A percentile compares a stretch with the other conserved stretches of the same genome.
Evolutionary conservation across 768 basidiomycete species (phyloP).

Genomic region (Pleurotus pulmonarius): DNA sequence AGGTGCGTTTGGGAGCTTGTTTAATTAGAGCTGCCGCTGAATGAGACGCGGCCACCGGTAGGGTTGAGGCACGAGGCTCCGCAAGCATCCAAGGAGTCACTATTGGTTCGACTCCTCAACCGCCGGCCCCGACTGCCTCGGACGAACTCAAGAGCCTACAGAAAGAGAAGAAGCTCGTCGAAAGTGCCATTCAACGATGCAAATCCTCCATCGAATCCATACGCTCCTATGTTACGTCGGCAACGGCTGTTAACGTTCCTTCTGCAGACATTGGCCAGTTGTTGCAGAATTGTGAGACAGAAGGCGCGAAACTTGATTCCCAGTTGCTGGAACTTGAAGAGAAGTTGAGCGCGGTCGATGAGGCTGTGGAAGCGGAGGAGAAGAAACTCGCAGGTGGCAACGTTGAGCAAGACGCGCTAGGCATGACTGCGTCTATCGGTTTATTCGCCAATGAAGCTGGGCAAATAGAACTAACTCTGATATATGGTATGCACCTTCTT

Average conservation of each 20-base stretch:
- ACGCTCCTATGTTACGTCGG: slow-evolving; percentile 12
- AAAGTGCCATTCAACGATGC: slow-evolving; percentile 15
- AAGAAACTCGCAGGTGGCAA: neutral
- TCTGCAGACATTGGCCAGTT: slow-evolving; percentile 12
- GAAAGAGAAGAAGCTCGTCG: neutral
- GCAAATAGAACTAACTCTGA: slow-evolving; percentile 16
- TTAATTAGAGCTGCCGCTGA: too few relatives aligned
- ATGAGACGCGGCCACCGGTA: neutral
- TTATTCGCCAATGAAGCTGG: slow-evolving; percentile 16
- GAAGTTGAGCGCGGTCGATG: slow-evolving; percentile 12
- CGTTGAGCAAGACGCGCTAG: slow-evolving; percentile 12
- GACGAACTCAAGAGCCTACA: neutral
- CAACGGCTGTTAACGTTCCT: slow-evolving; percentile 13
- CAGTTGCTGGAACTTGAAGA: slow-evolving; percentile 12
- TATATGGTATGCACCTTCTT: slow-evolving; percentile 15
- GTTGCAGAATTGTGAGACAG: slow-evolving; percentile 14
- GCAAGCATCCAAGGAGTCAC: slow-evolving; percentile 20
- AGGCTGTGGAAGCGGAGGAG: slow-evolving; percentile 9
- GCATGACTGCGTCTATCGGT: slow-evolving; percentile 14
- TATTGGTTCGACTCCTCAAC: slow-evolving; percentile 9
- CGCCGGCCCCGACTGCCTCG: slow-evolving; percentile 5
- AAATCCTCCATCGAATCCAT: slow-evolving; percentile 13
- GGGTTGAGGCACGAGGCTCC: slow-evolving; percentile 18
- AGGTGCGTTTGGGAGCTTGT: neutral
- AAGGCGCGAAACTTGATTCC: slow-evolving; percentile 12